Evolutionary conservation across 208 protist species (phyloP).

Genomic region (Wallacemonas sp.): DNA sequence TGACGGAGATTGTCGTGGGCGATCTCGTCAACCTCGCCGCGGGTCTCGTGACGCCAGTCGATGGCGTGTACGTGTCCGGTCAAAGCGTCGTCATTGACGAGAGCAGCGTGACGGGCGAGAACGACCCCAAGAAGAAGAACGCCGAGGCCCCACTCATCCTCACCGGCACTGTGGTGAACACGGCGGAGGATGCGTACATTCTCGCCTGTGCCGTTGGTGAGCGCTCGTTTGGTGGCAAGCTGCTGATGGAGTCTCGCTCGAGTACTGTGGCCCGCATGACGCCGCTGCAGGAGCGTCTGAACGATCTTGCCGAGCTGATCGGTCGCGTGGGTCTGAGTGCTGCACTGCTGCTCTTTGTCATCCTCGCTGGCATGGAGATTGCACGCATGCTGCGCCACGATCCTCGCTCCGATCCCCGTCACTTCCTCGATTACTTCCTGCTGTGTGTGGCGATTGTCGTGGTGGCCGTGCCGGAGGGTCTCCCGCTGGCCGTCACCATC

Average conservation of each 20-base stretch:
- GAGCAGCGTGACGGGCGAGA: constrained; percentile 94
- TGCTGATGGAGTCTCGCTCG: constrained; percentile 77
- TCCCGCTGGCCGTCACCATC: constrained; percentile 97
- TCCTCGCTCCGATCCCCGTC: constrained; percentile 21
- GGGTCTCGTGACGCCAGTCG: constrained; percentile 92
- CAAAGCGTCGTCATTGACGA: constrained; percentile 90
- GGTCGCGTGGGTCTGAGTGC: constrained; percentile 83
- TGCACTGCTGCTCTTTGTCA: constrained; percentile 70
- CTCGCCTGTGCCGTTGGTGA: constrained; percentile 93
- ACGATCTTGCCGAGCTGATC: constrained; percentile 88
- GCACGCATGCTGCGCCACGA: constrained; percentile 35
- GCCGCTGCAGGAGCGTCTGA: constrained; percentile 94
- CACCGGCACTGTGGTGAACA: constrained; percentile 88
- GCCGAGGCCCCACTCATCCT: constrained; percentile 79
- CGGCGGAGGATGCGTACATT: constrained; percentile 86
- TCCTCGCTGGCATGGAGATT: constrained; percentile 54
- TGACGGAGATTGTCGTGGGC: constrained; percentile 94
- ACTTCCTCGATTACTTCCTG: constrained; percentile 89
- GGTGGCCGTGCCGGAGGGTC: constrained; percentile 98
- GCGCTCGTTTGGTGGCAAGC: constrained; percentile 89
- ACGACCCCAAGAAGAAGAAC: constrained; percentile 82
- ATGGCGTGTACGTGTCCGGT: constrained; percentile 90
- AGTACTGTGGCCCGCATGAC: constrained; percentile 63
- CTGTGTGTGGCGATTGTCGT: constrained; percentile 96
- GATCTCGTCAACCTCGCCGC: constrained; percentile 91